Evolutionary conservation across 495 filamentous ascomycete species (phyloP), one percentile per base, ranked within the genome.

Genomic region (Pyrenopolyporus hunteri): DNA sequence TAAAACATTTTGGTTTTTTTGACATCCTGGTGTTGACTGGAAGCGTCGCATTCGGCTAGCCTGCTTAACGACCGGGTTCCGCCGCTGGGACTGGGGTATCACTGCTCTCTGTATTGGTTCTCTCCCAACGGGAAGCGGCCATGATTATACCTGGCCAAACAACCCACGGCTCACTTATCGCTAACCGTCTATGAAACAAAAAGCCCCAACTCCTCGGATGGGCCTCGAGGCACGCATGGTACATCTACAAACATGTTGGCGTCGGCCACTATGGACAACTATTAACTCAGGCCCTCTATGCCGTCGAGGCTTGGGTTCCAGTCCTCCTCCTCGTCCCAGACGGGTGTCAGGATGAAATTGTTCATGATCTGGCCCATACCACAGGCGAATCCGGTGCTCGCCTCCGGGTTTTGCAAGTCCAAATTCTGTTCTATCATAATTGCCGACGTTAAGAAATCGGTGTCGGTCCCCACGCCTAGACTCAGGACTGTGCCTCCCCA

Each of bases 341-440:
- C 74, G 19, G 80, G 83, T n/a, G 72, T 80, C 6, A 82, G 69
- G 7, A 83, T 75, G 70, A 85, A 87, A 57, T 80, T 82, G 29
- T 79, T 83, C 73, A 80, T 77, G 29, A 88, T 74, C 59, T 78
- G 76, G 25, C 85, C 85, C 79, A 86, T 85, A 35, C 77, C 75
- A 40, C 73, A 77, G 7, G 80, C 82, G 31, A 68, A 70, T 1
- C 82, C 83, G 4, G 73, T 72, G 17, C 66, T 74, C 8, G 60
- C 37, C 39, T 66, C 63, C 0, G 70, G 70, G 37, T 76, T 79
- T 36, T 72, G 70, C 23, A 81, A 71, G 4, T 67, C 70, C 20
- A 79, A 70, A 1, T 67, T 73, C 44, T 80, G 73, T 42, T 78
- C 76, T 5, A 79, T 64, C 36, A 84, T 70, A 17, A 79, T 76